phyloP scores from a whole-genome alignment of 1,139 yeast genomes.

The Candida sanyaensis region DNA sequence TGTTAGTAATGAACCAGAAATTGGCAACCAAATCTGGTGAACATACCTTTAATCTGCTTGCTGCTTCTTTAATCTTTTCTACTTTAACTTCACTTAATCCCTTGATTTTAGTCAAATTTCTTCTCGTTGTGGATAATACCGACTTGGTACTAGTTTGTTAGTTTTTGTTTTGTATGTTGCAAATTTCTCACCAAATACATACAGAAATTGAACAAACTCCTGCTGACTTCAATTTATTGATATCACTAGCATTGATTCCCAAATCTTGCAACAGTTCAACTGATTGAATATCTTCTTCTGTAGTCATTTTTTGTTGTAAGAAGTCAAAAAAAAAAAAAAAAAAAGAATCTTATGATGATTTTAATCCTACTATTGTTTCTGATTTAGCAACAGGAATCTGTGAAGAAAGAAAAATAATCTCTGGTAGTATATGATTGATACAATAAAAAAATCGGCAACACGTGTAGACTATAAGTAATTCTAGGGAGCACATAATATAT shows the following conservation, averaged over 20 bases:
- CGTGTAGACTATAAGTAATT: no score
- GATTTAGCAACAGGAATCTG: no score
- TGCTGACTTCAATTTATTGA: slow-evolving; percentile 50
- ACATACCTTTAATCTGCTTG: slow-evolving; percentile 42
- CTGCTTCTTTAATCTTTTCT: slow-evolving; percentile 64
- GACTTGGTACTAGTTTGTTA: slow-evolving; percentile 28
- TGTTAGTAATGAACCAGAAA: neutral
- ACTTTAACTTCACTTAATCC: slow-evolving; percentile 61
- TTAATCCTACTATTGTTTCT: no score
- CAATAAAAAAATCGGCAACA: no score
- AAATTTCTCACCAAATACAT: slow-evolving; percentile 16
- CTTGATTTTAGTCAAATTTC: slow-evolving; percentile 53
- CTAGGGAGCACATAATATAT: no score
- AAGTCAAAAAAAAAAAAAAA: slow-evolving; percentile 11
- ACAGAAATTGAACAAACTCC: slow-evolving; percentile 59
- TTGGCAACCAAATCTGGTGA: neutral
- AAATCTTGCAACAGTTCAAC: slow-evolving; percentile 57
- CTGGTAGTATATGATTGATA: no score
- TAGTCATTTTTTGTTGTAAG: slow-evolving; percentile 7
- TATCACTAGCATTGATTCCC: slow-evolving; percentile 61
- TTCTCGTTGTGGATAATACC: slow-evolving; percentile 53
- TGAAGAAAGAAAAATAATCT: no score
- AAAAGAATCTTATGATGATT: neutral
- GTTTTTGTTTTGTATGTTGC: slow-evolving; percentile 1
- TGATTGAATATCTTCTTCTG: slow-evolving; percentile 14